phyloP scores from a whole-genome alignment of 495 filamentous ascomycete genomes.

The Podospora pseudopauciseta region DNA sequence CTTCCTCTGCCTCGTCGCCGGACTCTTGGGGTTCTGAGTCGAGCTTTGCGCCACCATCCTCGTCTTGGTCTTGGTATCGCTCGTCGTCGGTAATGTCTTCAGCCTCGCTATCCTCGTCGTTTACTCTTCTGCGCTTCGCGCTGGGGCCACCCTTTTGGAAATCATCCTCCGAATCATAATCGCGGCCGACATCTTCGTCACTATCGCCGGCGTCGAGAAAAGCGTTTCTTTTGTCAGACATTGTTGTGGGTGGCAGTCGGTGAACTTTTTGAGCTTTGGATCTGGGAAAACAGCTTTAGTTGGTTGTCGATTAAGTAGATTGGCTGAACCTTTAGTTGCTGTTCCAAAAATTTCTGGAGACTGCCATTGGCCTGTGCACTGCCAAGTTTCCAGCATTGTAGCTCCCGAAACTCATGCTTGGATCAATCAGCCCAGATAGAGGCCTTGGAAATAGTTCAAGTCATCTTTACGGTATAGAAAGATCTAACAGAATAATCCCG shows the following conservation, averaged over 20 bases:
- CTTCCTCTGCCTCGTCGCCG: constrained; percentile 23
- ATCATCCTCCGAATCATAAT: constrained; percentile 68
- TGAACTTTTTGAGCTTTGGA: neutral
- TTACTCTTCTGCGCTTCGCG: constrained; percentile 64
- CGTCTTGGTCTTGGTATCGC: constrained; percentile 17
- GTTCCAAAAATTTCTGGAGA: neutral
- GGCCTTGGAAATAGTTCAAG: too few species aligned
- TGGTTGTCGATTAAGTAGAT: neutral
- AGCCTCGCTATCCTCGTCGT: constrained; percentile 41
- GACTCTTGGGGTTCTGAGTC: constrained; percentile 20
- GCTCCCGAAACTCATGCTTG: neutral
- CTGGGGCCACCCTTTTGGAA: constrained; percentile 59
- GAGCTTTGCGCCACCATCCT: constrained; percentile 9
- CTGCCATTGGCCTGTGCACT: neutral
- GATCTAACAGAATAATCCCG: neutral
- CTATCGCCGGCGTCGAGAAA: constrained; percentile 68
- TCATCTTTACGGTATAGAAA: neutral
- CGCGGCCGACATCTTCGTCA: constrained; percentile 61
- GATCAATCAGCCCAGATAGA: too few species aligned
- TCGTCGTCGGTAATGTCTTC: constrained; percentile 34
- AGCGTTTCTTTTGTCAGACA: constrained; percentile 67
- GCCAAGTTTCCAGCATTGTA: neutral
- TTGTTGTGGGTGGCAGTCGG: constrained; percentile 43
- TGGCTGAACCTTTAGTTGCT: neutral
- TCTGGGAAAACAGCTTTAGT: neutral